Evolutionary conservation across 2,329 filamentous ascomycete genomes (phyloP), one percentile per base, ranked within the genome.

Genomic region (Lojkania enalia): DNA sequence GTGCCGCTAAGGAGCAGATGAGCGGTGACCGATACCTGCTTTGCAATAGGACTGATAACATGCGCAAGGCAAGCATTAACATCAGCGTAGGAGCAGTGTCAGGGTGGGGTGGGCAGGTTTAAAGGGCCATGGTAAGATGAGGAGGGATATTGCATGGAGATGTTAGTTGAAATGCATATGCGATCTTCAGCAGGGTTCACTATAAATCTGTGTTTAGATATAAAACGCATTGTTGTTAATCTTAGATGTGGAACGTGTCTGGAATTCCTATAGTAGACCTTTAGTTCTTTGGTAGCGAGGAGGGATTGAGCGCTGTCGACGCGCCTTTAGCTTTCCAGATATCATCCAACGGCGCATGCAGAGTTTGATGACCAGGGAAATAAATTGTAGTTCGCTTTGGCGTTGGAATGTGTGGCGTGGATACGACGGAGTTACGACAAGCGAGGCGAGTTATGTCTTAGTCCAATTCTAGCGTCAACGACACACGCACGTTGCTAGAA

Each of bases 11-110:
- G 11, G 20, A 38, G 39, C 44, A 39, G 44, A 47, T 42, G 44
- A 47, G 44, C 44, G 44, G 44, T 47, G 44, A 42, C 44, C 32
- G 13, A 38, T 33, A 25, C 18, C 5, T 15, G 23, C 15, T 18
- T 18, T 38, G 39, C 44, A 47, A 47, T 32, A 47, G 44, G 44
- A 38, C 44, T 39, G 44, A 47, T 38, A 42, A 38, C 31, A 13
- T 42, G 33, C 39, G 35, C 33, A 38, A 12, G 35, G 44, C 44
- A 42, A 42, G 39, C 32, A 42, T 18, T 9, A 15, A 16, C 25
- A 20, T 41, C 32, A 41, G 35, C 35, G 21, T 19, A 31, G 13
- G 30, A 19, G 27, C 36, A n/a, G 33, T 38, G 41, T 31, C 32
- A 38, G 20, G 23, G 41, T 18, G 32, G 40, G 31, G 20, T 44